Base-by-base conservation (phyloP, 257 asterid genomes). In the Plantago elongata region DNA sequence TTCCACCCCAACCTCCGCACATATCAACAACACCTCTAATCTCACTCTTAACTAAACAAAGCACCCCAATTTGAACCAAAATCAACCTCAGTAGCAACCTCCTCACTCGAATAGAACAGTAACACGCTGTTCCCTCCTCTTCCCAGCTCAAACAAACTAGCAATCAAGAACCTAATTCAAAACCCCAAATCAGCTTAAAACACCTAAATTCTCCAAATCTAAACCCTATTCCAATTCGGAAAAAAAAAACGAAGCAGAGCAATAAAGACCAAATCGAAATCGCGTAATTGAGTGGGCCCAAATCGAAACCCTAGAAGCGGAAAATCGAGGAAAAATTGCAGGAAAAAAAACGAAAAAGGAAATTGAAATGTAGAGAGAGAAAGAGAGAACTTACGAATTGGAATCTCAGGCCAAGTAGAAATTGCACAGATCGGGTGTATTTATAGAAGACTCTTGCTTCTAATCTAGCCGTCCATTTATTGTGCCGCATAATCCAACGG, bases 331-430 rank as follows among this genome's bases (percentile, higher is more conserved):
- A 70, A 51, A 51, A 45, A 59, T 47, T 22, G 64, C 48, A 69
- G 57, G 57, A 34, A 52, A 44, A 63, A n/a, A 46, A 52, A 69
- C 7, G 71, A 64, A 45, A 70, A 67, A 69, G 69, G 57, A 18
- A 43, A 43, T 15, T 49, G 7, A 51, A 50, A 64, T 54, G 69
- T 58, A 45, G 57, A 76, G 70, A 61, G 64, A 29, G 57, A 72
- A 61, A 45, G 57, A 76, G 72, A 61, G 64, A 38, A 75, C 81
- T 81, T 81, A 72, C 81, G 80, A 76, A 49, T 74, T 60, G 71
- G 70, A 65, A 50, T 42, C 82, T 74, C 58, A 73, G 84, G 27
- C 27, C 71, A 71, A 69, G 30, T n/a, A 49, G 15, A 69, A n/a
- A 11, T 65, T 60, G 74, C 52, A 62, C 57, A 57, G 61, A 18